A percentile compares a stretch with the other conserved stretches of the same genome.
Evolutionary conservation across 345 rosid genomes (phyloP).

Genomic region (Bruguiera sexangula): DNA sequence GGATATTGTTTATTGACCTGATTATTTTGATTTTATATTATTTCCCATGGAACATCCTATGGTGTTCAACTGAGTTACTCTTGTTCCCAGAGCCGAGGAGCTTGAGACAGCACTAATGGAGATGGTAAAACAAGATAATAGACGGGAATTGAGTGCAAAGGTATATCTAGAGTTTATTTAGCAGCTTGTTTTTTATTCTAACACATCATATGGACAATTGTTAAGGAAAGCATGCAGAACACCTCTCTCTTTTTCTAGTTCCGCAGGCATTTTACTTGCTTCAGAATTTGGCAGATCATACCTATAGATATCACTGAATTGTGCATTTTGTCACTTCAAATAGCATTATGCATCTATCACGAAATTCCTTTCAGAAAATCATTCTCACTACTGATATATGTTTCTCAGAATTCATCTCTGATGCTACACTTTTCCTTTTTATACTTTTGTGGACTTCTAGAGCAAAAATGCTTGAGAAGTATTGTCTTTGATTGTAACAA

Average conservation of each 20-base stretch:
- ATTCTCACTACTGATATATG: neutral
- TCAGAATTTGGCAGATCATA: neutral
- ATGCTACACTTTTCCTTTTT: neutral
- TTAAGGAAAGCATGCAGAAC: neutral
- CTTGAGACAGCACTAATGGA: conserved; percentile 91
- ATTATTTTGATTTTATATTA: conserved; percentile 10
- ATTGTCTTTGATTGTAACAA: neutral
- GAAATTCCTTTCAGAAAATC: neutral
- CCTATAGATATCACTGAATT: neutral
- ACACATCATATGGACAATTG: neutral
- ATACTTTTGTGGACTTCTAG: neutral
- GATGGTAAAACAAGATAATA: conserved; percentile 87
- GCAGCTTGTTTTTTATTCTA: neutral
- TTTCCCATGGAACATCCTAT: neutral
- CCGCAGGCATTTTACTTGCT: neutral
- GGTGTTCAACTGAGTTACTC: conserved; percentile 5
- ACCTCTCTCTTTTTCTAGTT: neutral
- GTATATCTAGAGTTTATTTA: conserved; percentile 34
- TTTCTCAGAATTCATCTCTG: neutral
- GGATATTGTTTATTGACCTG: neutral
- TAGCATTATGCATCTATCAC: neutral
- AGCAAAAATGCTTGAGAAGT: neutral
- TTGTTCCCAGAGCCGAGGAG: conserved; percentile 77
- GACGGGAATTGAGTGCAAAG: conserved; percentile 68
- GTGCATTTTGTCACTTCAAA: neutral